Conservation (phyloP, 371 early-diverging fungal genomes). For the Conidiobolus incongruus region DNA sequence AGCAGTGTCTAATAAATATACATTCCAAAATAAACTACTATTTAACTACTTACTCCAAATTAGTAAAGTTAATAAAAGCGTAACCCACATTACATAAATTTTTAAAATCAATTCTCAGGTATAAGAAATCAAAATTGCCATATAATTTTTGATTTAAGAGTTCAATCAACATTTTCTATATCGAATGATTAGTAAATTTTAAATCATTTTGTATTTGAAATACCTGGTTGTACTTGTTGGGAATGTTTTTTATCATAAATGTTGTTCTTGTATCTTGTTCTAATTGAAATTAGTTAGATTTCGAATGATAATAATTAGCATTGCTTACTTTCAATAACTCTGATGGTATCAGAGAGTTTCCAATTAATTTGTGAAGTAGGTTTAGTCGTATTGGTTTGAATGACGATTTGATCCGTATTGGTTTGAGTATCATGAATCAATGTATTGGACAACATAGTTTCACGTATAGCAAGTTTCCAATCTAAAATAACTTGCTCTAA, state of each 20-base stretch:
- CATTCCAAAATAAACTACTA: background rate
- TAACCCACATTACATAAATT: constrained; percentile 73
- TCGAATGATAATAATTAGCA: too few species aligned
- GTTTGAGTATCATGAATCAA: too few species aligned
- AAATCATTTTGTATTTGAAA: background rate
- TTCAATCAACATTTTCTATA: constrained; percentile 48
- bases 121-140: constrained; percentile 63
- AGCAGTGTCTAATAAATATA: background rate
- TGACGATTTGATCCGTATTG: too few species aligned
- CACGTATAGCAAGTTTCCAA: too few species aligned
- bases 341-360: too few species aligned
- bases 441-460: too few species aligned
- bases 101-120: constrained; percentile 77
- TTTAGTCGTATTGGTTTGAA: too few species aligned
- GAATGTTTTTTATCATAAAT: constrained; percentile 82
- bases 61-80: constrained; percentile 76
- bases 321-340: too few species aligned
- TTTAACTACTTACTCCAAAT: constrained; percentile 15
- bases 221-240: constrained; percentile 66
- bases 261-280: constrained; percentile 45
- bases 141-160: constrained; percentile 52
- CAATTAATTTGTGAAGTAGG: too few species aligned
- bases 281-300: too few species aligned
- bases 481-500: too few species aligned
- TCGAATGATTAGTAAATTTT: constrained; percentile 3